These are phyloP conservation scores for Solanum chmielewskii DNA, from an alignment of 257 asterid genomes.

Conservation along the genomic window DNA sequence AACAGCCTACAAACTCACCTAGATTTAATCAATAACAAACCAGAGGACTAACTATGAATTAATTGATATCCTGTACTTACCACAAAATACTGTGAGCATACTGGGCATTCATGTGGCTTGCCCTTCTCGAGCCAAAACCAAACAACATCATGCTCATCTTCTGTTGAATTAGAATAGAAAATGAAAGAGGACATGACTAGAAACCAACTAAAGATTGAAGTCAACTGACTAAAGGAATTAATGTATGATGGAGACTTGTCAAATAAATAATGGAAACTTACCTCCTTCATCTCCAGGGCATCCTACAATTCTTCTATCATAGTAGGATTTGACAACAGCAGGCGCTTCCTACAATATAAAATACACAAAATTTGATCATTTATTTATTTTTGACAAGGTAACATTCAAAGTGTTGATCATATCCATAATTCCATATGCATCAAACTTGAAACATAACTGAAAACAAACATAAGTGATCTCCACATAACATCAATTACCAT, in stretches of 20 bases:
- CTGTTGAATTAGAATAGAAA: constrained; percentile 26
- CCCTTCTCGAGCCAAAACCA: constrained; percentile 99
- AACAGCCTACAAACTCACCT: neutral
- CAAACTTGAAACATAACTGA: neutral
- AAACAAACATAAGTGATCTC: neutral
- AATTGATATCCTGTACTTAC: constrained; percentile 33
- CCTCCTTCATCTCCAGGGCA: constrained; percentile 96
- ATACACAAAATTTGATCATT: neutral
- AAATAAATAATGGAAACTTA: constrained; percentile 15
- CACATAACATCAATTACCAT: neutral
- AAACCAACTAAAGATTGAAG: neutral
- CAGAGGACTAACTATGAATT: neutral
- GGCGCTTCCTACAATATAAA: constrained; percentile 57
- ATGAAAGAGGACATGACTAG: neutral
- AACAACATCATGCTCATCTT: constrained; percentile 96
- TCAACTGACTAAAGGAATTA: neutral
- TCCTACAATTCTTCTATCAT: constrained; percentile 78
- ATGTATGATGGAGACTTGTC: neutral
- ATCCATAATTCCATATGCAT: neutral
- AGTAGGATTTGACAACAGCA: constrained; percentile 62
- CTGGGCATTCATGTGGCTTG: constrained; percentile 93
- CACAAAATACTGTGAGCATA: constrained; percentile 86
- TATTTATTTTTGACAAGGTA: neutral
- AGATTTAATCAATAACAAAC: neutral
- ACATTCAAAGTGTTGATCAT: neutral